phyloP scores from a whole-genome alignment of 371 early-diverging fungal species.

The Catenaria anguillulae region DNA sequence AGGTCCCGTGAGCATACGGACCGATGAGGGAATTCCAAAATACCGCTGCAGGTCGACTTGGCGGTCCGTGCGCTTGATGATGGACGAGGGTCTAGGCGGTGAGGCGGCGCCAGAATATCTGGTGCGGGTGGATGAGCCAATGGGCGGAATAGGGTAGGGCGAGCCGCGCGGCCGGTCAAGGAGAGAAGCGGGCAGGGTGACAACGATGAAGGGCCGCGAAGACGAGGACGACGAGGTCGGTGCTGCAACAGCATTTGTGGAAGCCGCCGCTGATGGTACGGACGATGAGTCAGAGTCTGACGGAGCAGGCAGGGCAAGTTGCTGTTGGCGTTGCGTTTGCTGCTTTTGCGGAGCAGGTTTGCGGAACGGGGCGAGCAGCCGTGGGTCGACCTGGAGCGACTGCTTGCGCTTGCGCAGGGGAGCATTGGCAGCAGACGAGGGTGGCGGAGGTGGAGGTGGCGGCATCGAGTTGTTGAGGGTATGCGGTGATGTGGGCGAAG shows the following conservation, averaged over 20 bases:
- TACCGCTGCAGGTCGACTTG: constrained; percentile 1
- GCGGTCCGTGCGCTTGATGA: not conserved
- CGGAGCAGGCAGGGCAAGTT: too few species aligned
- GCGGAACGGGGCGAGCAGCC: not conserved
- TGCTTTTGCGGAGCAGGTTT: not conserved
- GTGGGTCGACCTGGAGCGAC: not conserved
- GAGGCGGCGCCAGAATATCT: not conserved
- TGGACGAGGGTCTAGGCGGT: not conserved
- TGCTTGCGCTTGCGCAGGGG: not conserved
- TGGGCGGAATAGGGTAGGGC: too few species aligned
- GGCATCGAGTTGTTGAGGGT: not conserved
- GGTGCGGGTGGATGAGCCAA: too few species aligned
- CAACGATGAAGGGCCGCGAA: not conserved
- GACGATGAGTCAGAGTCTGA: too few species aligned
- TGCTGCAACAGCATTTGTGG: not conserved
- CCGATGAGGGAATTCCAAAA: not conserved
- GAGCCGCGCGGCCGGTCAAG: too few species aligned
- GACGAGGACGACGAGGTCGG: not conserved
- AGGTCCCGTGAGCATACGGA: not conserved
- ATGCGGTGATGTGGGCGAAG: too few species aligned
- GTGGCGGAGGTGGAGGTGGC: not conserved
- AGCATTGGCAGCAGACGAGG: not conserved
- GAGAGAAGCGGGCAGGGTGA: not conserved
- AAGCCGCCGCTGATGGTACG: too few species aligned
- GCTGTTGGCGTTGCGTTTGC: not conserved